These are phyloP conservation scores for Lecanicillium sp. DNA, from an alignment of 2,329 filamentous ascomycete species.

Conservation along the genomic window DNA sequence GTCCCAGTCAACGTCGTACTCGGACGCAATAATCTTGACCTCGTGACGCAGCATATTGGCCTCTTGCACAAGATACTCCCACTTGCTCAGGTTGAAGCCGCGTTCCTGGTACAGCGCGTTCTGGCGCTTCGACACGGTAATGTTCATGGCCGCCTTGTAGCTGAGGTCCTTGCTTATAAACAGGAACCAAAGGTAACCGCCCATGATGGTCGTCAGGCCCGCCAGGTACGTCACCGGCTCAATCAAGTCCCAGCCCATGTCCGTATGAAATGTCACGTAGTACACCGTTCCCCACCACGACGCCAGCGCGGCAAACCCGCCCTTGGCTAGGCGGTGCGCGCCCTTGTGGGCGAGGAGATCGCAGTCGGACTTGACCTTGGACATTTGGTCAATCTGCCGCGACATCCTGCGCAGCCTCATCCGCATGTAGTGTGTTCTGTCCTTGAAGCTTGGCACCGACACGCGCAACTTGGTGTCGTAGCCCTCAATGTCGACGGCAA, in stretches of 20 bases:
- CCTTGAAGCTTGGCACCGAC: slow-evolving; percentile 77
- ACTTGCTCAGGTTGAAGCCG: slow-evolving; percentile 68
- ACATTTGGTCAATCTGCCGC: slow-evolving; percentile 58
- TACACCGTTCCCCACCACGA: slow-evolving; percentile 82
- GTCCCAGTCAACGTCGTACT: slow-evolving; percentile 90
- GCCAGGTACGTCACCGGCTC: slow-evolving; percentile 87
- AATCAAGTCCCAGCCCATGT: slow-evolving; percentile 83
- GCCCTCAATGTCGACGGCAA: slow-evolving; percentile 76
- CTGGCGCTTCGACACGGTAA: slow-evolving; percentile 76
- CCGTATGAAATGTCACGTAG: slow-evolving; percentile 61
- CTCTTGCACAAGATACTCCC: slow-evolving; percentile 74
- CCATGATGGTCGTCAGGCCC: slow-evolving; percentile 78
- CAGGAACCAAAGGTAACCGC: slow-evolving; percentile 87
- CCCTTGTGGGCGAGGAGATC: slow-evolving; percentile 68
- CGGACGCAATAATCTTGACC: slow-evolving; percentile 70
- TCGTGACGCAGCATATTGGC: slow-evolving; percentile 70
- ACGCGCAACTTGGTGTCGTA: slow-evolving; percentile 58
- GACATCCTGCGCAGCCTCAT: slow-evolving; percentile 67
- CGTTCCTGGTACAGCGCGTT: slow-evolving; percentile 65
- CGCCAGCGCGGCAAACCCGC: slow-evolving; percentile 65
- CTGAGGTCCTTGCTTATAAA: slow-evolving; percentile 86
- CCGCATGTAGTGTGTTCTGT: slow-evolving; percentile 84
- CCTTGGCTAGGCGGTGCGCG: slow-evolving; percentile 72
- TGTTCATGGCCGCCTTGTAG: slow-evolving; percentile 79
- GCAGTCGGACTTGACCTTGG: slow-evolving; percentile 72